Conservation (phyloP, 441 rosid species). For the Gossypium lobatum region DNA sequence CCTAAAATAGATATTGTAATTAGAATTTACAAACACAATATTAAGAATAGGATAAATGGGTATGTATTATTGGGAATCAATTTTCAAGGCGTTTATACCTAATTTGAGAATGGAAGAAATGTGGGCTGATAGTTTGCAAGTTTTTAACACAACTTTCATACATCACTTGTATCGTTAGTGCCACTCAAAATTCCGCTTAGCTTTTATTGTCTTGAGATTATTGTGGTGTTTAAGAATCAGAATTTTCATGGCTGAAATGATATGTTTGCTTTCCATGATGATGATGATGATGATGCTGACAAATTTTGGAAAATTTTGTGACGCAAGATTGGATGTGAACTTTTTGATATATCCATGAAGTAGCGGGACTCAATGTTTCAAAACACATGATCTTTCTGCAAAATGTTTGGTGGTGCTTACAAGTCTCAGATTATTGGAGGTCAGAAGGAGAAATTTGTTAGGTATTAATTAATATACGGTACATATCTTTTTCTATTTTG, state of each 20-base stretch:
- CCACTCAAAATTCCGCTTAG: background rate
- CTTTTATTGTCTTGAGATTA: background rate
- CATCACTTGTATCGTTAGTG: background rate
- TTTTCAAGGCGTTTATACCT: background rate
- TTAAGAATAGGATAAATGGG: background rate
- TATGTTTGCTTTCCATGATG: background rate
- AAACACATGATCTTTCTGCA: slow-evolving; percentile 31
- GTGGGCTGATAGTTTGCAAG: background rate
- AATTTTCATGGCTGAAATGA: background rate
- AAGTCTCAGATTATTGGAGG: slow-evolving; percentile 83
- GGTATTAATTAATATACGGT: slow-evolving; percentile 31
- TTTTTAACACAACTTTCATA: background rate
- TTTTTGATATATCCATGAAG: background rate
- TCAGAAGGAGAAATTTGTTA: slow-evolving; percentile 69
- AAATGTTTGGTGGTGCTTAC: slow-evolving; percentile 61
- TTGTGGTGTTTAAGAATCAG: background rate
- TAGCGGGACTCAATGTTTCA: background rate
- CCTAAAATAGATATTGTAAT: background rate
- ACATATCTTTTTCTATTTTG: background rate
- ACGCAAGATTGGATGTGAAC: background rate
- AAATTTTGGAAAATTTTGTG: background rate
- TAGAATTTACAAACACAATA: background rate
- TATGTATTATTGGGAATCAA: background rate
- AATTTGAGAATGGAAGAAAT: background rate
- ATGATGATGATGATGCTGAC: background rate